phyloP scores from a whole-genome alignment of 495 filamentous ascomycete species.

The Podospora pseudoanserina region DNA sequence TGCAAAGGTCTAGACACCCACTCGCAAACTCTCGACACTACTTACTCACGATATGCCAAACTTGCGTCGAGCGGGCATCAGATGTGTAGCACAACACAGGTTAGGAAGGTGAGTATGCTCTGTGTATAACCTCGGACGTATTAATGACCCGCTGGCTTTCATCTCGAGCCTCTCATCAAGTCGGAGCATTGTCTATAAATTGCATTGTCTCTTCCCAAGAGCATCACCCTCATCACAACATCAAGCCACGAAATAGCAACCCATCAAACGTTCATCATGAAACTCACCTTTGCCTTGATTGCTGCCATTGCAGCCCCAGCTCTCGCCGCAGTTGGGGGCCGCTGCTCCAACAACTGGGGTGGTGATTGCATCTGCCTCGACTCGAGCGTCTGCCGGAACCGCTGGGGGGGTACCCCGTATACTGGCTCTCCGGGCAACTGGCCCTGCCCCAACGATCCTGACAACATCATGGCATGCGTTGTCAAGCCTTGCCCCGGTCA shows the following conservation, averaged over 20 bases:
- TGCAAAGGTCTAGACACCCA: background rate
- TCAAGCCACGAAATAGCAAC: background rate
- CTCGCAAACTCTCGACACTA: background rate
- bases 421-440: slow-evolving; percentile 16
- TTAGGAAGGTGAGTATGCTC: background rate
- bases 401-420: slow-evolving; percentile 20
- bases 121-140: background rate
- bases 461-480: slow-evolving; percentile 21
- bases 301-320: background rate
- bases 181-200: background rate
- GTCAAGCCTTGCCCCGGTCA: slow-evolving; percentile 19
- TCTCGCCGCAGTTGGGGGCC: slow-evolving; percentile 8
- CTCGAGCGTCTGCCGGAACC: slow-evolving; percentile 11
- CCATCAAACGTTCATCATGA: background rate
- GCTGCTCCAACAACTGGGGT: slow-evolving; percentile 21
- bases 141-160: background rate
- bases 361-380: slow-evolving; percentile 24
- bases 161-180: background rate
- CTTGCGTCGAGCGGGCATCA: background rate
- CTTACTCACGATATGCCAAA: background rate
- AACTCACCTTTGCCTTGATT: background rate
- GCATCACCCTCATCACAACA: background rate
- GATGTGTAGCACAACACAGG: background rate
- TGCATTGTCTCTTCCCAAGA: background rate
- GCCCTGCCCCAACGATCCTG: slow-evolving; percentile 18